Evolutionary conservation across 2,329 filamentous ascomycete genomes (phyloP).

Genomic region (Scedosporium aurantiacum): DNA sequence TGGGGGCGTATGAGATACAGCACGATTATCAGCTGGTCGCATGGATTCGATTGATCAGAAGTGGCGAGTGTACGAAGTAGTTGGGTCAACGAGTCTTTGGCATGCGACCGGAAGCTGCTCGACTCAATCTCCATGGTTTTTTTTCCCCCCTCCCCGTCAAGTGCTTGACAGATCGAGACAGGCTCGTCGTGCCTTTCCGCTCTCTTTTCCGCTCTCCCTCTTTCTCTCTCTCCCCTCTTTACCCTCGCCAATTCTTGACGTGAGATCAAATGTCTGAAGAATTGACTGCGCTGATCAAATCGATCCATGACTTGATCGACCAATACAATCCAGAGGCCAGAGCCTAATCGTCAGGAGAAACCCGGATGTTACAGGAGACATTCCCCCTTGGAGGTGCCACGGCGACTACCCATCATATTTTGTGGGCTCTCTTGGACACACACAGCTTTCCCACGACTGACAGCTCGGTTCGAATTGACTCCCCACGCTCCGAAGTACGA

Average conservation of each 20-base stretch:
- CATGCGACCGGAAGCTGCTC: no score
- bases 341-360: conserved; percentile 25
- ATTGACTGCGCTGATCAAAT: neutral
- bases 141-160: no score
- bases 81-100: neutral
- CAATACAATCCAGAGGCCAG: conserved; percentile 11
- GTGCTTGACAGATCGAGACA: no score
- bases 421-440: no score
- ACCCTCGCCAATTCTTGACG: neutral
- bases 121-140: no score
- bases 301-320: neutral
- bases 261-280: neutral
- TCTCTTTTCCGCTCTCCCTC: no score
- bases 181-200: no score
- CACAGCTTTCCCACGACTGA: neutral
- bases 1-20: neutral
- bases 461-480: neutral
- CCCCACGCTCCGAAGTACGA: no score
- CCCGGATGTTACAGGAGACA: conserved; percentile 22
- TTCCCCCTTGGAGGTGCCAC: conserved; percentile 17
- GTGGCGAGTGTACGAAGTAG: neutral
- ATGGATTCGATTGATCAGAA: neutral
- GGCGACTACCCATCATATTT: neutral
- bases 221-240: neutral
- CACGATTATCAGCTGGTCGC: neutral